Conservation (phyloP, 2,329 filamentous ascomycete genomes). For the Tricladium varicosporioides region DNA sequence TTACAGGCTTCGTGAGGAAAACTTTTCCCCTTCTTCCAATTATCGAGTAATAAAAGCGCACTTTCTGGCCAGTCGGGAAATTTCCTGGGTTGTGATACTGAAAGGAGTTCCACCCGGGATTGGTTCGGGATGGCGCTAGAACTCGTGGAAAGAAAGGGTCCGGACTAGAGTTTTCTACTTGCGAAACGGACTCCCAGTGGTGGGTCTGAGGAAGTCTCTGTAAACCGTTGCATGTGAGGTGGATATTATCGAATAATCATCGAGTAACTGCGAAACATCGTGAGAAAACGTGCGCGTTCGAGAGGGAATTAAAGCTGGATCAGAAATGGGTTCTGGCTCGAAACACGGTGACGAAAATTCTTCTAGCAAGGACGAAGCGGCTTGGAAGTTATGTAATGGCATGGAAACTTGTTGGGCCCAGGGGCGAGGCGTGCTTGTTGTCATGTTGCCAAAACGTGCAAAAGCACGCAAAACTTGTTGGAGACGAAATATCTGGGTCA, state of each 20-base stretch:
- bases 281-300: background rate
- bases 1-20: background rate
- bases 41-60: constrained; percentile 5
- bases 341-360: background rate
- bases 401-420: background rate
- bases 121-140: background rate
- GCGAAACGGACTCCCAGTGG: background rate
- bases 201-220: background rate
- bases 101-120: background rate
- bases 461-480: constrained; percentile 5
- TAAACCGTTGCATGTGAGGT: constrained; percentile 1
- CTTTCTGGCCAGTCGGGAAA: constrained; percentile 1
- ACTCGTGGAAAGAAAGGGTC: background rate
- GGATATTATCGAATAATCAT: constrained; percentile 26
- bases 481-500: background rate
- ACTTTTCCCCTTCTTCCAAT: background rate
- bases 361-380: background rate
- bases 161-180: background rate
- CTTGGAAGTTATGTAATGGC: constrained; percentile 15
- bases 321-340: background rate
- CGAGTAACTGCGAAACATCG: constrained; percentile 16
- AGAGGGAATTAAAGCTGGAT: background rate
- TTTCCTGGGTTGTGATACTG: background rate
- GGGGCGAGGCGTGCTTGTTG: background rate
- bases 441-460: background rate